Conservation (phyloP, 2,329 filamentous ascomycete species). For the Phialemonium atrogriseum region DNA sequence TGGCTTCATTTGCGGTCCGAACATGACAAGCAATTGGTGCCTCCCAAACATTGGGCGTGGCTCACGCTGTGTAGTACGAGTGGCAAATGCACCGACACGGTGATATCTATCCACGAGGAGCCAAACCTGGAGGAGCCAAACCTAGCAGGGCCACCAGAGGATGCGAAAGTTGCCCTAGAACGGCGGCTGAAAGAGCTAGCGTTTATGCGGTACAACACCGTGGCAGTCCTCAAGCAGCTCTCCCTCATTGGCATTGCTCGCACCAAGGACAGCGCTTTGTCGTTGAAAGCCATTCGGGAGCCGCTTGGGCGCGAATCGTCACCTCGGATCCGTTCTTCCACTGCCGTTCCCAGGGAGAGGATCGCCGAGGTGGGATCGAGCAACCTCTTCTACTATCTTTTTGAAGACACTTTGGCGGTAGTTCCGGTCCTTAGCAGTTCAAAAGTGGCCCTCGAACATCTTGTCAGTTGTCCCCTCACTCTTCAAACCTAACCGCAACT, state of each 20-base stretch:
- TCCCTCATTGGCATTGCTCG: slow-evolving; percentile 28
- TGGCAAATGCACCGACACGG: slow-evolving; percentile 43
- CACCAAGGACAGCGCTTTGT: slow-evolving; percentile 30
- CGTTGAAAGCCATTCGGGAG: slow-evolving; percentile 29
- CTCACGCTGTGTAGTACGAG: slow-evolving; percentile 58
- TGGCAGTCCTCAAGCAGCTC: slow-evolving; percentile 27
- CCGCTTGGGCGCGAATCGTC: slow-evolving; percentile 11
- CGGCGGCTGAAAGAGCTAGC: slow-evolving; percentile 21
- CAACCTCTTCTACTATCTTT: slow-evolving; percentile 57
- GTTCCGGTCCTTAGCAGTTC: slow-evolving; percentile 43
- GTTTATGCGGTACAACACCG: slow-evolving; percentile 29
- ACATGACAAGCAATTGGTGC: slow-evolving; percentile 25
- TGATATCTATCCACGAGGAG: slow-evolving; percentile 61
- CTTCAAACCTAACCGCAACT: no score
- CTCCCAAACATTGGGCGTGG: slow-evolving; percentile 57
- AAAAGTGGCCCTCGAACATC: slow-evolving; percentile 35
- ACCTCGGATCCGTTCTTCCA: slow-evolving; percentile 1
- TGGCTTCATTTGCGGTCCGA: slow-evolving; percentile 39
- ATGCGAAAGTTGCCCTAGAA: slow-evolving; percentile 11
- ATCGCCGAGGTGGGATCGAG: slow-evolving; percentile 43
- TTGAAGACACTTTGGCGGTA: slow-evolving; percentile 57
- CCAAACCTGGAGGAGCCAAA: slow-evolving; percentile 25
- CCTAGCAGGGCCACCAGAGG: no score
- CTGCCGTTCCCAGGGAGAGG: slow-evolving; percentile 14
- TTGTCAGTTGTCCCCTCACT: no score